These are phyloP conservation scores for Solanum hybrid DNA, from an alignment of 305 asterid species.

Conservation along the genomic window DNA sequence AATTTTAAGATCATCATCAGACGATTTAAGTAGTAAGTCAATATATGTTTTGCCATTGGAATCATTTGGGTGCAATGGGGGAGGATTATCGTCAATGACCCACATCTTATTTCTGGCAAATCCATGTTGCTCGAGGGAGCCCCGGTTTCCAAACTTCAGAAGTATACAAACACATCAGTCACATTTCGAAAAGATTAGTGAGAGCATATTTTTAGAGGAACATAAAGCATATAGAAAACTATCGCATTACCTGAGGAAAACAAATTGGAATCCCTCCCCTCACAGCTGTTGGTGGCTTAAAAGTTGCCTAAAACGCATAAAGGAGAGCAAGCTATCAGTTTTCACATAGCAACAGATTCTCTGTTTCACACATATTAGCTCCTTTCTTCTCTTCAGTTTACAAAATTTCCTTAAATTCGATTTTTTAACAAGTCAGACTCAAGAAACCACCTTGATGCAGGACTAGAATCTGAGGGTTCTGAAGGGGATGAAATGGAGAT, in stretches of 20 bases:
- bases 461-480: neutral
- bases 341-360: neutral
- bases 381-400: neutral
- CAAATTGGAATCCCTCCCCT: slow-evolving; percentile 86
- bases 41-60: slow-evolving; percentile 29
- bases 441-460: neutral
- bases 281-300: slow-evolving; percentile 70
- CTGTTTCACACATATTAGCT: neutral
- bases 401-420: neutral
- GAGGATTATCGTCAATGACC: slow-evolving; percentile 56
- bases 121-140: slow-evolving; percentile 76
- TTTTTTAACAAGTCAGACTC: neutral
- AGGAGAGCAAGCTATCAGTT: neutral
- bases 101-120: slow-evolving; percentile 65
- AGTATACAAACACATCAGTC: neutral
- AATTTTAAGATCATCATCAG: slow-evolving; percentile 54
- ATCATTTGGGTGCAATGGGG: slow-evolving; percentile 39
- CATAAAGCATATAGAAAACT: neutral
- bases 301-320: slow-evolving; percentile 37
- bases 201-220: neutral
- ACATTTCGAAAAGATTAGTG: neutral
- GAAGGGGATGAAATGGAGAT: neutral
- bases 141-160: slow-evolving; percentile 59
- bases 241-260: slow-evolving; percentile 47
- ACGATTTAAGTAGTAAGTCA: slow-evolving; percentile 54